Conservation (phyloP, 768 basidiomycete genomes). For the Boletus pseudo-olivaceus region DNA sequence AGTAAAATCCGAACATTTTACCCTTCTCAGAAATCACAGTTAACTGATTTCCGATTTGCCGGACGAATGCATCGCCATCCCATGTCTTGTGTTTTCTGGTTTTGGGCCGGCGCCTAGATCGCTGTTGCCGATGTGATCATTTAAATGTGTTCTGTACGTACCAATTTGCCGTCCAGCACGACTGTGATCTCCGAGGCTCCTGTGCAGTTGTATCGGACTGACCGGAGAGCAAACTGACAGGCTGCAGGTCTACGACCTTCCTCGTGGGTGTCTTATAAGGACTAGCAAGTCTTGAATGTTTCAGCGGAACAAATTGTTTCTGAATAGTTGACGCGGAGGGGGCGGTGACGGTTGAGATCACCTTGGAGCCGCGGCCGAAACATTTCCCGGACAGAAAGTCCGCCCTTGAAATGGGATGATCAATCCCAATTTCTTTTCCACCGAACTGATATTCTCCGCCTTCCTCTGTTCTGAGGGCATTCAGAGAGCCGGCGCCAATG, state of each 20-base stretch:
- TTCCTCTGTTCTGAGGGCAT: slow-evolving; percentile 34
- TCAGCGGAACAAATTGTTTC: slow-evolving; percentile 33
- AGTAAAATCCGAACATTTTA: slow-evolving; percentile 46
- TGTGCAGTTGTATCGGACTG: slow-evolving; percentile 6
- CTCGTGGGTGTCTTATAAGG: slow-evolving; percentile 24
- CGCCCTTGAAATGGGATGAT: slow-evolving; percentile 47
- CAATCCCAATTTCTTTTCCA: slow-evolving; percentile 64
- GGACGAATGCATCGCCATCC: slow-evolving; percentile 75
- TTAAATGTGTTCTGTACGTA: slow-evolving; percentile 26
- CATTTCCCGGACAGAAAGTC: slow-evolving; percentile 66
- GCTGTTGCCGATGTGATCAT: slow-evolving; percentile 1
- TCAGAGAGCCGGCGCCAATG: slow-evolving; percentile 49
- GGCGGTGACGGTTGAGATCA: slow-evolving; percentile 10
- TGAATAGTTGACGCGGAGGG: slow-evolving; percentile 29
- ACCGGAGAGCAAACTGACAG: slow-evolving; percentile 35
- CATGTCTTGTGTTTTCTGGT: slow-evolving; percentile 80
- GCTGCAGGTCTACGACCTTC: slow-evolving; percentile 38
- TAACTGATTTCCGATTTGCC: slow-evolving; percentile 46
- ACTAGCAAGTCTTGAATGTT: slow-evolving; percentile 22
- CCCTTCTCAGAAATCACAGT: slow-evolving; percentile 69
- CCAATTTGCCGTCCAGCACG: slow-evolving; percentile 73
- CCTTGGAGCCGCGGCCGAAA: slow-evolving; percentile 43
- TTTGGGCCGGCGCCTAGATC: slow-evolving; percentile 64
- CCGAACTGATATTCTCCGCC: slow-evolving; percentile 41
- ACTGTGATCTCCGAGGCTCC: slow-evolving; percentile 16